Base-by-base conservation (phyloP, 2,329 filamentous ascomycete genomes). In the Neoscytalidium dimidiatum region DNA sequence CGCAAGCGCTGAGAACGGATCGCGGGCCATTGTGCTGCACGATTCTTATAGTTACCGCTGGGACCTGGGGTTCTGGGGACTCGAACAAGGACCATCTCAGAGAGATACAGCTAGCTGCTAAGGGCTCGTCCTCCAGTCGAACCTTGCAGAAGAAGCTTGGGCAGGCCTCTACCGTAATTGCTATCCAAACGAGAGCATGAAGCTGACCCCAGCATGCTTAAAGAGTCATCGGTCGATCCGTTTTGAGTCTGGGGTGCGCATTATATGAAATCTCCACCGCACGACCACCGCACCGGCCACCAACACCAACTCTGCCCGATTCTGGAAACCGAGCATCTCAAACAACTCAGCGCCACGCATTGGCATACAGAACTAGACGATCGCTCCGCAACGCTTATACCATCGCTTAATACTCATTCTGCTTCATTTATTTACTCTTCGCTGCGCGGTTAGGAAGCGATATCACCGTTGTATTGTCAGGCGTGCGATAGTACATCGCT, bases 381-480 rank as follows among this genome's bases (percentile, higher is more conserved):
- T 35, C 28, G 56, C 56, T 29, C 41, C n/a, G 56, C 56, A 33
- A 38, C 41, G 26, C 41, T 23, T 7, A 5, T 33, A 31, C 38
- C 41, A 31, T 33, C 23, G 41, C 29, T 14, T 58, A 31, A 33
- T 6, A 6, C 26, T 33, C 28, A 11, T 13, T 44, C 29, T 19
- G 21, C 52, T 41, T 35, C 3, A 28, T 14, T 60, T 11, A 23
- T 33, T 46, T 33, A 26, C 14, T 60, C 17, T 41, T 29, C 26
- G 17, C 21, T 19, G 26, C 26, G 38, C 41, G n/a, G 38, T 17
- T 33, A 44, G 41, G 38, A 46, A 23, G 26, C 56, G 56, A 60
- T 33, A 57, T 23, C 52, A 57, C 52, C 11, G 49, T 57, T 26
- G 41, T 44, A 46, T 44, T 38, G n/a, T 46, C 29, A 60, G 38